Evolutionary conservation across 306 rosid species (phyloP).

Genomic region (Myrica gale): DNA sequence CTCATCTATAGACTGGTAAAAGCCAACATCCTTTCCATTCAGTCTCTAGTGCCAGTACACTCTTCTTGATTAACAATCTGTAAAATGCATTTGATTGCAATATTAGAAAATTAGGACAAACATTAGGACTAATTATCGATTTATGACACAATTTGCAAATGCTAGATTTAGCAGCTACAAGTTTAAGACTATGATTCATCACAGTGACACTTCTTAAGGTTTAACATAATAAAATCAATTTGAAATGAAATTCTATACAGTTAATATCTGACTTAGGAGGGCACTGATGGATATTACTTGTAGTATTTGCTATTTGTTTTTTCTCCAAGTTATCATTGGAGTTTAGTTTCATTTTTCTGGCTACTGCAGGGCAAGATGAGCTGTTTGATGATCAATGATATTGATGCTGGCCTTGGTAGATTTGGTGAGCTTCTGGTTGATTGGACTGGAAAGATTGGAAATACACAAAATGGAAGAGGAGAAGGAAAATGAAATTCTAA

Average conservation of each 20-base stretch:
- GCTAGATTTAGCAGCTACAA: neutral
- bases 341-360: slow-evolving; percentile 29
- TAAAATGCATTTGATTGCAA: neutral
- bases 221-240: neutral
- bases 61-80: neutral
- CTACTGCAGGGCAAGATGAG: slow-evolving; percentile 84
- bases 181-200: neutral
- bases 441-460: slow-evolving; percentile 3
- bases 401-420: slow-evolving; percentile 98
- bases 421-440: slow-evolving; percentile 57
- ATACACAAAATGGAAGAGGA: no score
- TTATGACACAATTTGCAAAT: neutral
- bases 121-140: neutral
- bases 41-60: neutral
- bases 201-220: neutral
- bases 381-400: slow-evolving; percentile 95
- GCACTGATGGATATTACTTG: neutral
- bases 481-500: no score
- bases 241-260: neutral
- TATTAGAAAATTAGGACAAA: neutral
- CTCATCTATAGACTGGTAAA: neutral
- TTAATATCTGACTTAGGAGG: no score
- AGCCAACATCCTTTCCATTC: neutral
- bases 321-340: neutral
- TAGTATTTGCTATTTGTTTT: neutral